These are phyloP conservation scores for Pterulicium gracile DNA, from an alignment of 1,284 basidiomycete species.

Conservation along the genomic window DNA sequence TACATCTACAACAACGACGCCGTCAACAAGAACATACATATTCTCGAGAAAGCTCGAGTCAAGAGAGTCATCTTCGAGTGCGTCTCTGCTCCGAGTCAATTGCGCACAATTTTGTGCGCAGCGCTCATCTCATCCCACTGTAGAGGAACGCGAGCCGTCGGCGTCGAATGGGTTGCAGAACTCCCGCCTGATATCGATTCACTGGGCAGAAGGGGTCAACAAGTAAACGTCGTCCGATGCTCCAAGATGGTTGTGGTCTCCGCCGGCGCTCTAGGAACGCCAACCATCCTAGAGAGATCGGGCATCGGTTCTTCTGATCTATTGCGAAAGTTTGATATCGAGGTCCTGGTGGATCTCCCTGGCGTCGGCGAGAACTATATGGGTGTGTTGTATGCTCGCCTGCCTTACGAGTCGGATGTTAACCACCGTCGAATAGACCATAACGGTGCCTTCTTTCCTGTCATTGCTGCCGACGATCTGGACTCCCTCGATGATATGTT, in stretches of 20 bases:
- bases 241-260: slow-evolving; percentile 36
- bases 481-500: not conserved
- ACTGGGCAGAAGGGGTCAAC: not conserved
- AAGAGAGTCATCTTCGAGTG: slow-evolving; percentile 39
- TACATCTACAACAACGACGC: slow-evolving; percentile 41
- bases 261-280: slow-evolving; percentile 43
- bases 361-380: slow-evolving; percentile 1
- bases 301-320: not conserved
- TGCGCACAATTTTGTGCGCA: not conserved
- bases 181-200: slow-evolving; percentile 12
- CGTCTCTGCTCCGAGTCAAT: slow-evolving; percentile 20
- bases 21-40: slow-evolving; percentile 28
- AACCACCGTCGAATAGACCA: not conserved
- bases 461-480: not conserved
- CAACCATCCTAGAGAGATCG: slow-evolving; percentile 36
- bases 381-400: not conserved
- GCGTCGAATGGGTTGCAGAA: slow-evolving; percentile 43
- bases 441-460: no score
- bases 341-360: not conserved
- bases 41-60: slow-evolving; percentile 30
- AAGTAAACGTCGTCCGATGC: slow-evolving; percentile 22
- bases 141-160: slow-evolving; percentile 33
- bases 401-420: not conserved
- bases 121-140: not conserved
- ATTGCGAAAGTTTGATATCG: slow-evolving; percentile 9